Conservation (phyloP, 768 basidiomycete species). For the Russula brevipes region DNA sequence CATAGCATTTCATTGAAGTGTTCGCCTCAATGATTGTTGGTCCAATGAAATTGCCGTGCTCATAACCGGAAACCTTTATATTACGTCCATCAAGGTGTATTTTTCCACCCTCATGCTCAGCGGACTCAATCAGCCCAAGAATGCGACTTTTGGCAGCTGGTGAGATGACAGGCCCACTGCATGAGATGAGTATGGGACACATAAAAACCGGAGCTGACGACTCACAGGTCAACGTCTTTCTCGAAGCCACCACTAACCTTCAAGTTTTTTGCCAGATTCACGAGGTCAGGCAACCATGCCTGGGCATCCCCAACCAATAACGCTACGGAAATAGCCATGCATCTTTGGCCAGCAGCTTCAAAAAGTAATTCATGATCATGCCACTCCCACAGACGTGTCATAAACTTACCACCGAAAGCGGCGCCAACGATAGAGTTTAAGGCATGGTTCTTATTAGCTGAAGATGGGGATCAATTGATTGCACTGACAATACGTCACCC, state of each 20-base stretch:
- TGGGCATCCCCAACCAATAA: conserved; percentile 76
- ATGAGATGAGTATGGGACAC: conserved; percentile 3
- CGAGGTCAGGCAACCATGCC: conserved; percentile 81
- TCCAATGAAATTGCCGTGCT: conserved; percentile 90
- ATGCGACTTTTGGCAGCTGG: conserved; percentile 78
- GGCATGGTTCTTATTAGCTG: conserved; percentile 88
- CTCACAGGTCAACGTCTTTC: conserved; percentile 71
- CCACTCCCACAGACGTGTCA: conserved; percentile 15
- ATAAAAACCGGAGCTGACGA: conserved; percentile 26
- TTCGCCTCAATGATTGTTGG: conserved; percentile 83
- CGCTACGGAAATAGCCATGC: conserved; percentile 94
- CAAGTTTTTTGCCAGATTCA: conserved; percentile 73
- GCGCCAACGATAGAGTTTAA: conserved; percentile 91
- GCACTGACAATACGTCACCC: background rate
- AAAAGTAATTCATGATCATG: conserved; percentile 25
- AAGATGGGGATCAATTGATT: background rate
- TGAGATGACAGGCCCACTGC: conserved; percentile 75
- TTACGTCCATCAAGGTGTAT: conserved; percentile 84
- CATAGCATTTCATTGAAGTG: conserved; percentile 83
- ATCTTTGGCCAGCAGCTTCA: conserved; percentile 89
- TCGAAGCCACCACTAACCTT: conserved; percentile 92
- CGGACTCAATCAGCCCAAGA: conserved; percentile 65
- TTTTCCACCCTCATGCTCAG: conserved; percentile 73
- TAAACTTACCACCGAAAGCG: conserved; percentile 73
- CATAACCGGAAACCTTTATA: conserved; percentile 62